Percentiles rank a stretch among this genome's conserved stretches.
Evolutionary conservation across 768 basidiomycete genomes (phyloP).

Genomic region (Boletales sp.): DNA sequence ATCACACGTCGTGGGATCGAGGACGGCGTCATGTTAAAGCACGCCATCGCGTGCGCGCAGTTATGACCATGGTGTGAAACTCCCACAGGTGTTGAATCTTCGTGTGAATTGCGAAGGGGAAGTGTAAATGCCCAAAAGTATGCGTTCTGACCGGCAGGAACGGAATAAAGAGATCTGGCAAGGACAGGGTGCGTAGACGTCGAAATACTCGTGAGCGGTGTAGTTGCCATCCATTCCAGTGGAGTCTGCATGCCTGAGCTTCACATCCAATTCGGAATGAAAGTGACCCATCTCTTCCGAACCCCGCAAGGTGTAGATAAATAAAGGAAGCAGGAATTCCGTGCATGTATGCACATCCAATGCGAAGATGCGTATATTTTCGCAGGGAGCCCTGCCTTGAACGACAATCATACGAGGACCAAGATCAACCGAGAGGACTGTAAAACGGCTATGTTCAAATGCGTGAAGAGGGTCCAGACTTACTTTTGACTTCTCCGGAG

Average conservation of each 20-base stretch:
- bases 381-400: background rate
- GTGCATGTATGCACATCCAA: constrained; percentile 12
- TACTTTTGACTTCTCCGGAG: background rate
- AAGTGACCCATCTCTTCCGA: background rate
- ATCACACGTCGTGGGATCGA: constrained; percentile 6
- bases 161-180: background rate
- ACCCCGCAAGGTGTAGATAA: background rate
- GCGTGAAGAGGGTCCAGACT: constrained; percentile 13
- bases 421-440: constrained; percentile 1
- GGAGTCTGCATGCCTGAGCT: too few species aligned
- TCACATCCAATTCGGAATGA: too few species aligned
- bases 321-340: background rate
- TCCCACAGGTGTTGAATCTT: background rate
- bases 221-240: too few species aligned
- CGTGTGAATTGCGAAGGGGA: background rate
- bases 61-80: constrained; percentile 10
- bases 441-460: background rate
- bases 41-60: background rate
- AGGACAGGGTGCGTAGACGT: constrained; percentile 21
- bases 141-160: background rate
- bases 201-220: constrained; percentile 3
- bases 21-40: constrained; percentile 11
- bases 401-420: constrained; percentile 15
- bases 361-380: background rate
- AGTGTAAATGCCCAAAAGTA: constrained; percentile 9